Conservation (phyloP, 2,329 filamentous ascomycete species). For the Aspergillus oerlinghausenensis region DNA sequence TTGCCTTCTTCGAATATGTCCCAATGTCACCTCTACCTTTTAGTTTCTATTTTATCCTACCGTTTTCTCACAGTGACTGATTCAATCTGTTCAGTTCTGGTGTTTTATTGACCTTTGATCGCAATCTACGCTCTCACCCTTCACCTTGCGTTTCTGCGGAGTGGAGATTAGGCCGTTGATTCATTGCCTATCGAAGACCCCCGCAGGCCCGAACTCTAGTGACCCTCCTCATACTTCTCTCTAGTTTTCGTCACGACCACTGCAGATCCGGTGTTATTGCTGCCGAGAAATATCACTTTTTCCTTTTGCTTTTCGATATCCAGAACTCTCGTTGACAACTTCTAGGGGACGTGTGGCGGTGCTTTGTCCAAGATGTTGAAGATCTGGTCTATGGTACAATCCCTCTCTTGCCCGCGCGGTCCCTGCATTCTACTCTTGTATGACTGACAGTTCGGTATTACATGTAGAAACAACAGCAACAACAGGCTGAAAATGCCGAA, state of each 20-base stretch:
- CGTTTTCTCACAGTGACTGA: not conserved
- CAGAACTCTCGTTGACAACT: not conserved
- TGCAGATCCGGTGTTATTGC: not conserved
- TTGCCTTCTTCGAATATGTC: not conserved
- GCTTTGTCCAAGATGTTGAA: conserved; percentile 73
- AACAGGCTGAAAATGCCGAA: conserved; percentile 91
- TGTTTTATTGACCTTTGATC: not conserved
- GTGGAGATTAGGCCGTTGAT: not conserved
- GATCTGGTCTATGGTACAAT: conserved; percentile 94
- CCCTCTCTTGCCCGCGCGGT: not conserved
- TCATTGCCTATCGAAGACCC: not conserved
- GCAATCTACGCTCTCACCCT: not conserved
- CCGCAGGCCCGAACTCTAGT: not conserved
- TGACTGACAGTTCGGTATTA: not conserved
- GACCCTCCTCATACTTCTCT: not conserved
- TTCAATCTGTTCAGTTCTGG: not conserved
- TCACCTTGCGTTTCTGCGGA: not conserved
- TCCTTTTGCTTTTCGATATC: not conserved
- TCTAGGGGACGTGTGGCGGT: conserved; percentile 8
- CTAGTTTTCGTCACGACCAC: not conserved
- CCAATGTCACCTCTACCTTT: not conserved
- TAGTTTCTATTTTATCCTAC: not conserved
- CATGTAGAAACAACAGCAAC: conserved; percentile 68
- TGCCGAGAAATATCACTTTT: not conserved
- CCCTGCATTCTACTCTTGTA: not conserved